These are phyloP conservation scores for Neurospora sp. DNA, from an alignment of 495 filamentous ascomycete genomes.

Conservation along the genomic window DNA sequence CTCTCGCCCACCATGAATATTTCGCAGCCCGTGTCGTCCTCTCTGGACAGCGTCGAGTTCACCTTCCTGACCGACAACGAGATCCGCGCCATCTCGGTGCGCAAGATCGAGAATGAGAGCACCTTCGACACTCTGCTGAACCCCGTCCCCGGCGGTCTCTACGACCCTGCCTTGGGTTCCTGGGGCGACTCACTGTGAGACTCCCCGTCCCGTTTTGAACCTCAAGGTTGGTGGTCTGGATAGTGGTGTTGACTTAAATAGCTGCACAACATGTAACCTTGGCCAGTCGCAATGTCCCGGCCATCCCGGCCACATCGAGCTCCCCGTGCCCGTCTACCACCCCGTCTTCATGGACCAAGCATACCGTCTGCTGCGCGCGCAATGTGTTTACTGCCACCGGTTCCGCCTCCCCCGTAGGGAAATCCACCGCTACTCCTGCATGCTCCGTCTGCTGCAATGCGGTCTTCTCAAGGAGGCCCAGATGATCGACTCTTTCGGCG, in stretches of 20 bases:
- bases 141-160: slow-evolving; percentile 78
- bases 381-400: slow-evolving; percentile 82
- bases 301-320: slow-evolving; percentile 89
- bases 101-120: slow-evolving; percentile 76
- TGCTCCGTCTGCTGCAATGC: slow-evolving; percentile 74
- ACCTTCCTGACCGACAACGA: slow-evolving; percentile 68
- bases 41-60: slow-evolving; percentile 84
- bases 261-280: slow-evolving; percentile 83
- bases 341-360: slow-evolving; percentile 88
- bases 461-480: slow-evolving; percentile 69
- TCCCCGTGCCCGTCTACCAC: slow-evolving; percentile 88
- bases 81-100: slow-evolving; percentile 81
- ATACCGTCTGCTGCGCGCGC: slow-evolving; percentile 68
- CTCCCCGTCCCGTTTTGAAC: neutral
- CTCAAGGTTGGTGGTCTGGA: neutral
- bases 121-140: slow-evolving; percentile 85
- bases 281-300: slow-evolving; percentile 74
- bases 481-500: slow-evolving; percentile 48
- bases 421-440: slow-evolving; percentile 70
- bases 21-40: slow-evolving; percentile 76
- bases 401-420: slow-evolving; percentile 64
- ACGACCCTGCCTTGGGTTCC: slow-evolving; percentile 88
- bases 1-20: slow-evolving; percentile 55
- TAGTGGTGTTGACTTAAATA: slow-evolving; percentile 24
- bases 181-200: slow-evolving; percentile 73